Base-by-base conservation (phyloP, 306 rosid genomes). In the Castanopsis chinensis region DNA sequence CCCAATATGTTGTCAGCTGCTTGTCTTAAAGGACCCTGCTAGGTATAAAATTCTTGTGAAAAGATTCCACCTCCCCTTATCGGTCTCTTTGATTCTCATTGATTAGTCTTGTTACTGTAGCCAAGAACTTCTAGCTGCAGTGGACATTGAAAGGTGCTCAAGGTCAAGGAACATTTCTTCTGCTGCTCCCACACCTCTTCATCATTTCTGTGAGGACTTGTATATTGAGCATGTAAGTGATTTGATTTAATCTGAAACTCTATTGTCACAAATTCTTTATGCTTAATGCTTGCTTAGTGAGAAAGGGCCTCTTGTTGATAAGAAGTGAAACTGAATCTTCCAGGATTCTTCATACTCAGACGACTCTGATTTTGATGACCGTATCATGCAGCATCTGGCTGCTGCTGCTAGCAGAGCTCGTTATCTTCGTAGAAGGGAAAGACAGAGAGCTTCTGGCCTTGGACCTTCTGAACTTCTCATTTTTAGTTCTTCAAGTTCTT, bases 1-100 rank as follows among this genome's bases (percentile, higher is more conserved):
- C 84, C 99, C 99, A 33, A 90, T 92, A 78, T 94, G 99, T 84
- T 91, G 97, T 91, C 99, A 90, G 86, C 83, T 76, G 25, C 88
- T 95, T 81, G 76, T 85, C 83, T 79, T 95, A 85, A 90, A 89
- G 74, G 99, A 95, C 79, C 92, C 98, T 71, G 85, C 88, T n/a
- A 75, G 92, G 99, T 95, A 86, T 77, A 59, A 79, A 37, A 49
- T 55, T 76, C 54, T 80, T 73, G 41, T 69, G 49, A 69, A 58
- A 37, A 17, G 5, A 17, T 55, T 56, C 32, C 25, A 5, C 28
- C 57, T 14, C 64, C 69, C 30, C 32, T 80, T 64, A 49, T 49
- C 53, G 12, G 53, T 49, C 53, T 78, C 33, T 63, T 74, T 80
- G 18, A 69, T 53, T 83, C 69, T 30, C 43, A 71, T 78, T 76